phyloP scores from a whole-genome alignment of 345 rosid species.

The Rhodamnia argentea region DNA sequence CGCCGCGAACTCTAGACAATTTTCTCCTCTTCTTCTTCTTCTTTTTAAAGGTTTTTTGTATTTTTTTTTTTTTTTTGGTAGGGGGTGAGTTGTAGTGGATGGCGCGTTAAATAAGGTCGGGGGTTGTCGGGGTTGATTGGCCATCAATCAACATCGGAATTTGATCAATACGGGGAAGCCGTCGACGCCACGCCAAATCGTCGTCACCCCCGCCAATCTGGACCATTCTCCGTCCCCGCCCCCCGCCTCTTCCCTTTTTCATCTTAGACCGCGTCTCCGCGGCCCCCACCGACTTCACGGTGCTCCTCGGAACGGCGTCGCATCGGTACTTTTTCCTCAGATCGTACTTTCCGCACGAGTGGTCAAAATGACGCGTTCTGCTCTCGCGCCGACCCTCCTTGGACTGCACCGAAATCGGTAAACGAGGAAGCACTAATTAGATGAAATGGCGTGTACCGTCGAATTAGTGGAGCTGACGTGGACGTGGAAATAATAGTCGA shows the following conservation, averaged over 20 bases:
- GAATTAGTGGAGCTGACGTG: too few relatives aligned
- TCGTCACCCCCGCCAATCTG: not conserved
- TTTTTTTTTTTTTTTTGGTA: rapidly evolving
- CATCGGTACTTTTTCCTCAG: not conserved
- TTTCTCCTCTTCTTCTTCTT: not conserved
- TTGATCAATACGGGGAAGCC: not conserved
- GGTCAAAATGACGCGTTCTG: not conserved
- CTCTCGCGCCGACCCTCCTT: not conserved
- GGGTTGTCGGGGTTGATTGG: not conserved
- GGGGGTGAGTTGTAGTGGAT: not conserved
- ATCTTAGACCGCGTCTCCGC: too few relatives aligned
- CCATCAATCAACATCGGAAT: not conserved
- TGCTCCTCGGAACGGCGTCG: not conserved
- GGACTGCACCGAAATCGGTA: not conserved
- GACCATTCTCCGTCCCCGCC: not conserved
- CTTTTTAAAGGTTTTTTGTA: too few relatives aligned
- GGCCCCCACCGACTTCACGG: not conserved
- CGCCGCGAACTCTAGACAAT: not conserved
- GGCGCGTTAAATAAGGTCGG: not conserved
- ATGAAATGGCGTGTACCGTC: too few relatives aligned
- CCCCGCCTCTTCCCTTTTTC: too few relatives aligned
- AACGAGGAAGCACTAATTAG: not conserved
- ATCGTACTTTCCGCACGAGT: not conserved
- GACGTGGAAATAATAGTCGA: too few relatives aligned
- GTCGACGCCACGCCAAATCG: not conserved